phyloP scores from a whole-genome alignment of 176 grass and related monocot species.

The Themeda triandra region DNA sequence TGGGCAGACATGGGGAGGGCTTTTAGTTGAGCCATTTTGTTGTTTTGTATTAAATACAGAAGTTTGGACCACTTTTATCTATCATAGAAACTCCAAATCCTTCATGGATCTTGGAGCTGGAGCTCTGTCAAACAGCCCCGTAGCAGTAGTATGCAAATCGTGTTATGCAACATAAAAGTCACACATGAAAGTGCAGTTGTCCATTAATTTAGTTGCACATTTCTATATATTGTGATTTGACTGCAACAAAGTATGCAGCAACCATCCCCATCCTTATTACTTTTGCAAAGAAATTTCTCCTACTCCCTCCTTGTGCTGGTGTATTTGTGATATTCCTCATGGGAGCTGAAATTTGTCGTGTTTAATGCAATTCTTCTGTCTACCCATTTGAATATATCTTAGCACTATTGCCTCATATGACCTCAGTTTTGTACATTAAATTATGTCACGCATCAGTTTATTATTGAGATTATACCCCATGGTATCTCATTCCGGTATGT shows the following conservation, averaged over 20 bases:
- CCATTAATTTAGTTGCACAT: background rate
- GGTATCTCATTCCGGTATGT: background rate
- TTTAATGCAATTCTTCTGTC: background rate
- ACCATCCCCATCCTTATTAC: background rate
- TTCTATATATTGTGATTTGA: background rate
- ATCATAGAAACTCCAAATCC: background rate
- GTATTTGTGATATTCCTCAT: background rate
- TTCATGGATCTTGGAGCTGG: background rate
- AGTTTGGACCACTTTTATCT: background rate
- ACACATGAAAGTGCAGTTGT: background rate
- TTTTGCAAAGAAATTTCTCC: background rate
- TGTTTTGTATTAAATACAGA: background rate
- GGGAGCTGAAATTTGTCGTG: background rate
- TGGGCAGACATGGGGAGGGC: background rate
- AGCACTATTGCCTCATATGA: background rate
- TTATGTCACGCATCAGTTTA: background rate
- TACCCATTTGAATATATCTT: background rate
- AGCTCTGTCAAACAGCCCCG: background rate
- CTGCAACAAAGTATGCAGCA: background rate
- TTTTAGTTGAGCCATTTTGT: background rate
- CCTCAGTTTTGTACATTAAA: background rate
- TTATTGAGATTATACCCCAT: slow-evolving; percentile 19
- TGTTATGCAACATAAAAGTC: background rate
- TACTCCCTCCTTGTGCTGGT: background rate
- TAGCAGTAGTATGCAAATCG: background rate